Conservation (phyloP, 192 early-diverging fungal species). For the Rhizoclosmatium globosum region DNA sequence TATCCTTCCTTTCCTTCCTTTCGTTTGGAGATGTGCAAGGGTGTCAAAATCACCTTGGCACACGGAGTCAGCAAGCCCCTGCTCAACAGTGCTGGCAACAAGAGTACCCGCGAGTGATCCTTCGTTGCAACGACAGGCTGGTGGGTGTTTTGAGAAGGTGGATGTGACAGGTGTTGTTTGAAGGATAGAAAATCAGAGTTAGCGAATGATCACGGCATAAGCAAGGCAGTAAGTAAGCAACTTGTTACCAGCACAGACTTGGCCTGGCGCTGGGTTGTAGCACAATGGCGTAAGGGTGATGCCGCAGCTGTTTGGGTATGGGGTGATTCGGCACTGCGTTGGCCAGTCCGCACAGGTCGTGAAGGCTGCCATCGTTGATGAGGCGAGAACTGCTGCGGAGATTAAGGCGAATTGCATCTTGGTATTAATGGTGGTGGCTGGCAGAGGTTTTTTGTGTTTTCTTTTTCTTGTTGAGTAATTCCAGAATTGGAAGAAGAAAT, state of each 20-base stretch:
- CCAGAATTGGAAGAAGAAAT: too few relatives aligned
- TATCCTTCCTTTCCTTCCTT: neutral
- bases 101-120: neutral
- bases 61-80: neutral
- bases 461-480: neutral
- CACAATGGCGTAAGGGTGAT: neutral
- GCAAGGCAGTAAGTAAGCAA: too few relatives aligned
- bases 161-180: too few relatives aligned
- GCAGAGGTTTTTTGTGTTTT: neutral
- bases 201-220: neutral
- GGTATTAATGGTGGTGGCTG: neutral
- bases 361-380: neutral
- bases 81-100: neutral
- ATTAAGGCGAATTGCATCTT: neutral
- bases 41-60: neutral
- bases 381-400: neutral
- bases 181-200: neutral
- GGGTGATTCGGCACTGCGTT: neutral
- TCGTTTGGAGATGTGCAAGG: neutral
- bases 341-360: slow-evolving; percentile 1
- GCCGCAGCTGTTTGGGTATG: slow-evolving; percentile 14
- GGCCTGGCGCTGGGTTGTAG: neutral
- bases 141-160: neutral
- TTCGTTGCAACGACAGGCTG: slow-evolving; percentile 12
- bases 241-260: slow-evolving; percentile 15